phyloP scores from a whole-genome alignment of 805 yeast species.

The Cyberlindnera lachancei region DNA sequence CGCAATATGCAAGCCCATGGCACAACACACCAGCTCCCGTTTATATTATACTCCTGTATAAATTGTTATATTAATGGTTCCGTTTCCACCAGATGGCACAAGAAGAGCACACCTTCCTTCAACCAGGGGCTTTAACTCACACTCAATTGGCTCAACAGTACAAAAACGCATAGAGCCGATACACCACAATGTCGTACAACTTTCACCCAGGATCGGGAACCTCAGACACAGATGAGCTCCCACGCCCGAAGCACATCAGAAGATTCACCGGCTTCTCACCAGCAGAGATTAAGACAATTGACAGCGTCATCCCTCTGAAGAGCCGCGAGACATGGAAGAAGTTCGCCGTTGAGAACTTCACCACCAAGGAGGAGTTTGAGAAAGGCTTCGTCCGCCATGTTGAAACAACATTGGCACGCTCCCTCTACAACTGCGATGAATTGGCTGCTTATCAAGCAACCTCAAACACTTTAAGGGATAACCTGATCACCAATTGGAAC shows the following conservation, averaged over 20 bases:
- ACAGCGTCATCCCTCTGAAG: slow-evolving; percentile 70
- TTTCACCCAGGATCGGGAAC: slow-evolving; percentile 1
- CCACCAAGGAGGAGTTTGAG: slow-evolving; percentile 52
- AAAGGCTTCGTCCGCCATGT: slow-evolving; percentile 72
- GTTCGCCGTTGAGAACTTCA: slow-evolving; percentile 44
- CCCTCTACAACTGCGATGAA: slow-evolving; percentile 85
- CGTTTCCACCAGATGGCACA: too few species aligned
- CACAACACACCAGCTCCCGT: too few species aligned
- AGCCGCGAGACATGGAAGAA: slow-evolving; percentile 75
- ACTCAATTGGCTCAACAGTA: not conserved
- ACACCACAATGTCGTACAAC: too few species aligned
- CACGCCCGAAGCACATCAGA: slow-evolving; percentile 48
- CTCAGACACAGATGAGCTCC: slow-evolving; percentile 10
- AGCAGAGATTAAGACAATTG: slow-evolving; percentile 77
- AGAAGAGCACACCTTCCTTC: too few species aligned
- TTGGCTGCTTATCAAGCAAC: slow-evolving; percentile 91
- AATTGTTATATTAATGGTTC: too few species aligned
- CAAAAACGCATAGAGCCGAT: too few species aligned
- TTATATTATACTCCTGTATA: too few species aligned
- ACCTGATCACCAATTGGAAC: slow-evolving; percentile 81
- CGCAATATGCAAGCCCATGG: too few species aligned
- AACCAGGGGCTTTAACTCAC: not conserved
- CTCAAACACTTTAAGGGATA: slow-evolving; percentile 70
- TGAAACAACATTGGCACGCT: slow-evolving; percentile 86
- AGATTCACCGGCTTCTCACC: slow-evolving; percentile 89